phyloP scores from a whole-genome alignment of 2,329 filamentous ascomycete species.

The Aspergillus oerlinghausenensis region DNA sequence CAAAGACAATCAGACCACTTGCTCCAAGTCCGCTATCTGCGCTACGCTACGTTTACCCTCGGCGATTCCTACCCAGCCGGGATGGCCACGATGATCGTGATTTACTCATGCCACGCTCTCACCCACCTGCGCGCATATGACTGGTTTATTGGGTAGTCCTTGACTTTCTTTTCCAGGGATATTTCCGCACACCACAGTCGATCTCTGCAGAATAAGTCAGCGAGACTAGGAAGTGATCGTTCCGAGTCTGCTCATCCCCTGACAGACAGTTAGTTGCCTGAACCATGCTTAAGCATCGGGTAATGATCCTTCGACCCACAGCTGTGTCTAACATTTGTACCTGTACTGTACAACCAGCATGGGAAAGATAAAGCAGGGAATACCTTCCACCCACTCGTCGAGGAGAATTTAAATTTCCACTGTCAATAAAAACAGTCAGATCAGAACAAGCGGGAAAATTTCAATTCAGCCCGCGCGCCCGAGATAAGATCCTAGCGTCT shows the following conservation, averaged over 20 bases:
- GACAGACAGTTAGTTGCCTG: background rate
- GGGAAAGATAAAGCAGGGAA: no score
- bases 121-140: background rate
- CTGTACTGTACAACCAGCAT: no score
- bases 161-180: background rate
- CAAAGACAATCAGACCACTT: background rate
- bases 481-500: slow-evolving; percentile 23
- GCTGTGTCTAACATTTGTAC: background rate
- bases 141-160: background rate
- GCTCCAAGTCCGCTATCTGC: background rate
- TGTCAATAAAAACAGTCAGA: background rate
- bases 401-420: background rate
- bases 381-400: no score
- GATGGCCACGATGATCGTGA: background rate
- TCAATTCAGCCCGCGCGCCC: slow-evolving; percentile 5
- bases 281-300: no score
- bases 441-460: background rate
- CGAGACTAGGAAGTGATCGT: background rate
- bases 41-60: background rate
- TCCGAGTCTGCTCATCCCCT: background rate
- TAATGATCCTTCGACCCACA: no score
- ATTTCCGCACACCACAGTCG: background rate
- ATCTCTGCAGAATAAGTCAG: background rate
- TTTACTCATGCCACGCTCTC: background rate
- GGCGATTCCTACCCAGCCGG: background rate